Evolutionary conservation across 805 yeast species (phyloP), one percentile per base, ranked within the genome.

Genomic region (Ogataea pilisensis): DNA sequence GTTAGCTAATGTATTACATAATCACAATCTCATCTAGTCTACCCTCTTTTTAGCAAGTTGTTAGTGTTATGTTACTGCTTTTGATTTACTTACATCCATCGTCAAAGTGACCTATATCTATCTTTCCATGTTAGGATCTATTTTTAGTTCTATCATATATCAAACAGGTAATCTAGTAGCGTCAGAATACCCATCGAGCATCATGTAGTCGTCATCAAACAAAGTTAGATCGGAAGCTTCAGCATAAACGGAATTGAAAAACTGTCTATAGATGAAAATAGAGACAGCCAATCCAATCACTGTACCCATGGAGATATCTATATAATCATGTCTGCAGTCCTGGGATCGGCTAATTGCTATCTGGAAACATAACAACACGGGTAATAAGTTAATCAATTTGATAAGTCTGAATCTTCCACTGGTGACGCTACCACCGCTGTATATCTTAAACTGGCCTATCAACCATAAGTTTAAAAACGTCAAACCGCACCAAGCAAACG

Each of bases 311-410:
- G 83, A 49, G 4, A 91, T 82, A 61, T 93, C 98, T 16, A 81
- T 67, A 56, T 82, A 86, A 62, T 89, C 96, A 57, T 93, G 98
- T 60, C 95, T 75, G 62, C 89, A 90, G 64, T 91, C 98, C 51
- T 83, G 82, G 1, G 95, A 84, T 49, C 98, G 73, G 38, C 90
- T 76, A 35, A 85, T 62, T 0, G 95, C 95, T 49, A 90, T 81
- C 41, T 78, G 68, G 1, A 75, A 53, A 2, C 96, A 95, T 11
- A 85, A 70, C 12, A 85, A 54, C 0, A 74, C 51, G 1, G 91
- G 91, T 13, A 70, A 20, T 11, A 63, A 54, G 25, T 47, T 51
- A 9, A 54, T 24, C 20, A 56, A 27, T 11, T 47, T 39, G 3
- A 39, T 16, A 24, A 54, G 30, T 31, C 34, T 39, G 38, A 48